These are phyloP conservation scores for Atkinsonella texensis DNA, from an alignment of 2,329 filamentous ascomycete genomes.

Conservation along the genomic window DNA sequence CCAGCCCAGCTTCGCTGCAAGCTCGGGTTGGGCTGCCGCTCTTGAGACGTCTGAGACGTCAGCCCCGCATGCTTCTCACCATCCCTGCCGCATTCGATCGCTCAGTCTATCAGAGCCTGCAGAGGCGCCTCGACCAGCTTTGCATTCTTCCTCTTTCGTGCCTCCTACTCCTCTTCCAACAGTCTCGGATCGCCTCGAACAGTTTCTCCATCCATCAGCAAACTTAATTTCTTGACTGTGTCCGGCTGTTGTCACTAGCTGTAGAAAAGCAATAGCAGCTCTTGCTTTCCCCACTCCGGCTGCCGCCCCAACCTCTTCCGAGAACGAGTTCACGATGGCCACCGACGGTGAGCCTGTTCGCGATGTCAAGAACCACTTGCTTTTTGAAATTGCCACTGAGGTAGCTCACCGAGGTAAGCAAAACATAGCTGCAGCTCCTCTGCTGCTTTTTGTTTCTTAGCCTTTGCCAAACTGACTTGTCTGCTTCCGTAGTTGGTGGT, in stretches of 20 bases:
- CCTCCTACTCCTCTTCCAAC: background rate
- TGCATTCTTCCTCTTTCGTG: background rate
- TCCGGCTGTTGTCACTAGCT: slow-evolving; percentile 1
- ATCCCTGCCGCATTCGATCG: slow-evolving; percentile 7
- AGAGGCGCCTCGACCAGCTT: background rate
- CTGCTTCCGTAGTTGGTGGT: slow-evolving; percentile 60
- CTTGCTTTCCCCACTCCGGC: background rate
- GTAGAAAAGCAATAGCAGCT: background rate
- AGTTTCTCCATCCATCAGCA: background rate
- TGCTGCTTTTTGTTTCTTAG: background rate
- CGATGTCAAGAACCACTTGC: slow-evolving; percentile 88
- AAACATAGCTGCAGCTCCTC: slow-evolving; percentile 12
- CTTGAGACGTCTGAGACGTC: background rate
- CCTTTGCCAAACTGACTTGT: background rate
- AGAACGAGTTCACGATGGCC: slow-evolving; percentile 27
- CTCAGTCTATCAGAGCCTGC: slow-evolving; percentile 1
- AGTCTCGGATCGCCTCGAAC: background rate
- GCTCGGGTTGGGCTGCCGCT: background rate
- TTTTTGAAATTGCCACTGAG: slow-evolving; percentile 95
- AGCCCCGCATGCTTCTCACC: background rate
- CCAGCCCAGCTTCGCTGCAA: background rate
- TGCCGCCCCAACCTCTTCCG: background rate
- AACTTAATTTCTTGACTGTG: background rate
- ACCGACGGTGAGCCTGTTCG: slow-evolving; percentile 35
- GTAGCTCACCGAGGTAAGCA: slow-evolving; percentile 80